phyloP scores from a whole-genome alignment of 495 filamentous ascomycete genomes.

The Xylaria venustula region DNA sequence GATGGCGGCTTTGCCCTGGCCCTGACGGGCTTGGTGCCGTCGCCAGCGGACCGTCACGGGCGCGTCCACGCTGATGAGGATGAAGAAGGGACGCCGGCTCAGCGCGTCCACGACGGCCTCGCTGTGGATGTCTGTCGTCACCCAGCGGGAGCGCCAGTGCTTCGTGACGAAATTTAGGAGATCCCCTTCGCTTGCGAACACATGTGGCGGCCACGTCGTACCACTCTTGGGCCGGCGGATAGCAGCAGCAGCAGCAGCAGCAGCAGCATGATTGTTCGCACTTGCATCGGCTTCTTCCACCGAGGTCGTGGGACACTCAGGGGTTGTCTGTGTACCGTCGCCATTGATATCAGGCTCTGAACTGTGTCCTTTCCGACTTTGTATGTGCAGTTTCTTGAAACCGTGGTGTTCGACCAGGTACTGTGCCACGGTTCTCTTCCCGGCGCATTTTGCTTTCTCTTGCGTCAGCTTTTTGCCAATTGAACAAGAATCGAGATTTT shows the following conservation, averaged over 20 bases:
- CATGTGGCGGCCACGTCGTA: conserved; percentile 19
- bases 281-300: neutral
- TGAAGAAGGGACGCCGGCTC: conserved; percentile 80
- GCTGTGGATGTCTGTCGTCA: conserved; percentile 77
- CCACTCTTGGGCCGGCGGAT: conserved; percentile 20
- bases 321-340: neutral
- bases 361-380: neutral
- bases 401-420: conserved; percentile 76
- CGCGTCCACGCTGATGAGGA: conserved; percentile 88
- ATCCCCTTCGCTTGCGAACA: conserved; percentile 58
- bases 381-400: conserved; percentile 61
- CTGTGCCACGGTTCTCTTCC: conserved; percentile 80
- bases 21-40: conserved; percentile 50
- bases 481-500: too few relatives aligned
- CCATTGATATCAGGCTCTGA: neutral
- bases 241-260: conserved; percentile 16
- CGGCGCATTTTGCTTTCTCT: conserved; percentile 76
- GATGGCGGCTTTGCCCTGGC: conserved; percentile 39
- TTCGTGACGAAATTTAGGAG: conserved; percentile 84
- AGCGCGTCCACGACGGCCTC: conserved; percentile 68
- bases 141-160: conserved; percentile 76
- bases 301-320: conserved; percentile 31
- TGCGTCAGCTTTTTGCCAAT: conserved; percentile 25
- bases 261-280: conserved; percentile 4
- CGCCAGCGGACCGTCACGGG: conserved; percentile 80